Base-by-base conservation (phyloP, 768 basidiomycete genomes). In the Cystoderma amianthinum region DNA sequence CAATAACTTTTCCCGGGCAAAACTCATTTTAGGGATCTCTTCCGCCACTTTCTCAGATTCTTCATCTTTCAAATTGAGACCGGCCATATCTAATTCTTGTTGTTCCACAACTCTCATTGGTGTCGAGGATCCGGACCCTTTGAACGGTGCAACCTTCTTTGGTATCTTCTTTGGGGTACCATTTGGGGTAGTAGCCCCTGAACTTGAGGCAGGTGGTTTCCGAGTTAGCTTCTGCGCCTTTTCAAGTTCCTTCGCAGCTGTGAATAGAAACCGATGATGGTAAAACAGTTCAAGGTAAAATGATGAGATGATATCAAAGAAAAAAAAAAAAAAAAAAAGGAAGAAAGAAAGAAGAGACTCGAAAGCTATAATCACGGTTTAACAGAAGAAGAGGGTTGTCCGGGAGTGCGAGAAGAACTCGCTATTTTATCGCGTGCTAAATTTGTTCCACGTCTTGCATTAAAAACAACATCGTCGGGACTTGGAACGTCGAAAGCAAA, bases 391-490 rank as follows among this genome's bases (percentile, higher is more conserved):
- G 53, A 11, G 23, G 51, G 38, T 32, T 49, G 47, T 4, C 44
- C 46, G 22, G 56, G 48, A 32, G 46, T 46, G 28, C 17, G 54
- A 21, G 11, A 54, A 48, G 20, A 45, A 24, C 24, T 53, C 22
- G 33, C 53, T 47, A 39, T 50, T 60, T 41, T 65, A 63, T 41
- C 70, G 64, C 9, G 25, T n/a, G 61, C 69, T 36, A 85, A 61
- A 21, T 80, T 63, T 3, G 91, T 86, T 35, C 86, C 86, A 40
- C 75, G 80, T 37, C 91, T 78, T 41, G 91, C 88, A 49, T 78
- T 78, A 51, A 86, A 67, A 6, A 97, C 80, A 47, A 88, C 63
- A 53, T 97, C 95, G 50, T 98, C 95, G 16, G 95, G 95, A 60
- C 93, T 96, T 24, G 88, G 89, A 17, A 71, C 74, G 47, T 92